Evolutionary conservation across 1,139 yeast genomes (phyloP), one percentile per base, ranked within the genome.

Genomic region (Taphrina wiesneri): DNA sequence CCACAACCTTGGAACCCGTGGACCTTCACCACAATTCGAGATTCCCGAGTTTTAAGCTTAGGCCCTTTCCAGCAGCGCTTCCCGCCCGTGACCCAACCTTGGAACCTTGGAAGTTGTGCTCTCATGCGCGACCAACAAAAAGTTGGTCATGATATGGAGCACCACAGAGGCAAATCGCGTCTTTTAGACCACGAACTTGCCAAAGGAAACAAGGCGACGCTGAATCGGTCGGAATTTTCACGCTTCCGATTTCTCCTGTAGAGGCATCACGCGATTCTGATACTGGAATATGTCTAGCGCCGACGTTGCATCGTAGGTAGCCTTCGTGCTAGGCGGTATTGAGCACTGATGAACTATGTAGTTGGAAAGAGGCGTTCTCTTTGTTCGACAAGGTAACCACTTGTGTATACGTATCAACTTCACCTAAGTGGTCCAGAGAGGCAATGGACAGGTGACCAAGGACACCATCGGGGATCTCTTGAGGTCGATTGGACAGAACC

Each of bases 401-500:
- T 30, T n/a, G 47, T 5, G 43, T 13, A n/a, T 7, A 6, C 6
- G 19, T 39, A 39, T 39, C 17, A 9, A 17, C 23, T 17, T 19
- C 7, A 5, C 5, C 41, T 21, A 5, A 17, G n/a, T 7, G 15
- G 13, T 5, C 7, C 36, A 60, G 79, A 90, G 91, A 74, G 99
- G 97, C 51, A 90, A 95, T 53, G 99, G 99, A 19, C 84, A 86
- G 76, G 93, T 95, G 69, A 86, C 97, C n/a, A 83, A 85, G 69
- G 90, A 87, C 72, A 87, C 90, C 69, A 83, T 95, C 67, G 99
- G 98, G 49, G 99, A 95, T 75, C 84, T 95, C 73, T 83, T 95
- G 69, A 84, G 99, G 77, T 97, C 99, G 2, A 93, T 93, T 69
- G 99, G 99, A 39, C 98, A 93, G 80, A 95, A 95, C 80, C 99